Evolutionary conservation across 139 green algal genomes (phyloP).

Genomic region (Trebouxia sp.): DNA sequence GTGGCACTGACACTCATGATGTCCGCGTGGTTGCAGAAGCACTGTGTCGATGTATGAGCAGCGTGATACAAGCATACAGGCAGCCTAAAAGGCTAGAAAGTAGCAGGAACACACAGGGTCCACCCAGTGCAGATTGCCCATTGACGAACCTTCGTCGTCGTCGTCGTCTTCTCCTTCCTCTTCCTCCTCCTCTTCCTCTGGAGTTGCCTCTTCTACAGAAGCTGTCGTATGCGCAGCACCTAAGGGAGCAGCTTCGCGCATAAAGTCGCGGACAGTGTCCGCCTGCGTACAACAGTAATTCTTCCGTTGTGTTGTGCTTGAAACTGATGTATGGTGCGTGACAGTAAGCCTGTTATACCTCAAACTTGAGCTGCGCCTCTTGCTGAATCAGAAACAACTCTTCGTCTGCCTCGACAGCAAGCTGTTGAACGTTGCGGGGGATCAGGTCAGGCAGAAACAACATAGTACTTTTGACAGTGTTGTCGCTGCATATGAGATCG

Average conservation of each 20-base stretch:
- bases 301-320: not conserved
- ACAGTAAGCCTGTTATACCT: not conserved
- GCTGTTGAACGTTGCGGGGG: not conserved
- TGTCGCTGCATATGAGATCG: too few relatives aligned
- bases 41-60: too few relatives aligned
- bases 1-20: too few relatives aligned
- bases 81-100: too few relatives aligned
- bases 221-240: not conserved
- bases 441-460: constrained; percentile 16
- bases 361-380: constrained; percentile 10
- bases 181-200: constrained; percentile 25
- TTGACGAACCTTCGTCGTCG: too few relatives aligned
- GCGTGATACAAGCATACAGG: too few relatives aligned
- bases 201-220: constrained; percentile 5
- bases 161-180: constrained; percentile 13
- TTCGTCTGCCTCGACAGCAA: not conserved
- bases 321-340: too few relatives aligned
- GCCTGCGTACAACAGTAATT: too few relatives aligned
- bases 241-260: constrained; percentile 1
- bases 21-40: too few relatives aligned
- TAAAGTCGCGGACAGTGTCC: not conserved
- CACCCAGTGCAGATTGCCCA: too few relatives aligned
- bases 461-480: not conserved
- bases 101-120: too few relatives aligned
- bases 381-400: constrained; percentile 16